Base-by-base conservation (phyloP, 495 filamentous ascomycete species). In the Penicillium cataractarum region DNA sequence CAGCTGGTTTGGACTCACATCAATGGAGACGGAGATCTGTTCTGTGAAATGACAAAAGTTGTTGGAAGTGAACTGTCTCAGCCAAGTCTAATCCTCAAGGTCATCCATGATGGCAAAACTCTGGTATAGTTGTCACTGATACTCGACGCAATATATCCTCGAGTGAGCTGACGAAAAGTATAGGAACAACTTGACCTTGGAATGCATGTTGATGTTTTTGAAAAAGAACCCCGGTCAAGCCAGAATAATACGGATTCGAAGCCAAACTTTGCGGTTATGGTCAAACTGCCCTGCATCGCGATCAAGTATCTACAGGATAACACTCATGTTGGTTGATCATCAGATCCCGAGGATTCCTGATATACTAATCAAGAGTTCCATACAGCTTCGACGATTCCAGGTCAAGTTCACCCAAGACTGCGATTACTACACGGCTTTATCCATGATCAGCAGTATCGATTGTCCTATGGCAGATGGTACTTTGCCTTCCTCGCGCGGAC, bases 221-320 rank as follows among this genome's bases (percentile, higher is more conserved):
- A 61, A n/a, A 22, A 59, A 4, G 56, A 55, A 19, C 26, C 67
- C 71, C 21, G 10, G 32, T 13, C 56, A 58, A 12, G 32, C 6
- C 66, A 67, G 42, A 48, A 26, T 40, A 17, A 40, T 10, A 27
- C 58, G 33, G 55, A 56, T 1, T 27, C 65, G 17, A 78, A 74
- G 33, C 60, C 71, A 29, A 17, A 51, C 12, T 75, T 80, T 55
- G 72, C 76, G 8, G 73, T 80, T 32, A 68, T 82, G 19, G 74
- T 82, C n/a, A 82, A 78, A 48, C 56, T 65, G 2, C 79, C 79
- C 7, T 80, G 75, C 58, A 63, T 82, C 10, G 79, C 79, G 44
- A 64, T 82, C 22, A 80, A 78, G 57, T 82, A 78, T 62, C 73
- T 74, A 24, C 48, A 40, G 31, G 42, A 33, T 46, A 49, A 27